Evolutionary conservation across 345 rosid genomes (phyloP).

Genomic region (Tarenaya hassleriana): DNA sequence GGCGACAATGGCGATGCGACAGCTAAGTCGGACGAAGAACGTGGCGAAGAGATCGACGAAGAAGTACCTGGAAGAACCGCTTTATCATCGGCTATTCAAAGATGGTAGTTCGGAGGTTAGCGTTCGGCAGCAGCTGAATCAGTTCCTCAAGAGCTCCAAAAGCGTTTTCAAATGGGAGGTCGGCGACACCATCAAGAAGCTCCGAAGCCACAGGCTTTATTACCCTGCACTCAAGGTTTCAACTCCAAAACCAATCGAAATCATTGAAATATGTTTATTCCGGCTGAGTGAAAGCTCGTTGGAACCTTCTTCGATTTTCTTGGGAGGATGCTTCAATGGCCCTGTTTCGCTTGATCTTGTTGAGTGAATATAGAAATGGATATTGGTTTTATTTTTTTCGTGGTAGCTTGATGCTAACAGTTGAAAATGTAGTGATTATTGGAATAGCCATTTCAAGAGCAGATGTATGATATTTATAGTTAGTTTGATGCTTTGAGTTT

Average conservation of each 20-base stretch:
- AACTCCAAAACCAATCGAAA: not conserved
- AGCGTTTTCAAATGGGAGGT: slow-evolving; percentile 97
- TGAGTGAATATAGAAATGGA: slow-evolving; percentile 8
- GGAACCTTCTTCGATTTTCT: not conserved
- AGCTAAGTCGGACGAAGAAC: slow-evolving; percentile 60
- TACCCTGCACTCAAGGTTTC: slow-evolving; percentile 83
- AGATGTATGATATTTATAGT: not conserved
- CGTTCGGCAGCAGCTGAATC: slow-evolving; percentile 66
- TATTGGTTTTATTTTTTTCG: not conserved
- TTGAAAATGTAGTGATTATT: not conserved
- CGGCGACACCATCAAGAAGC: slow-evolving; percentile 76
- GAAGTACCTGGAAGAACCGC: slow-evolving; percentile 84
- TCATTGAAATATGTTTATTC: not conserved
- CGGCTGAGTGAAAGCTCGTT: not conserved
- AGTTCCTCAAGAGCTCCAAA: slow-evolving; percentile 72
- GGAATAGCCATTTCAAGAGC: not conserved
- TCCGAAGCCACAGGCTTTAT: slow-evolving; percentile 63
- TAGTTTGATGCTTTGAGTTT: not conserved
- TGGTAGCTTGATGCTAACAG: not conserved
- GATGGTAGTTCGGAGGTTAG: slow-evolving; percentile 61
- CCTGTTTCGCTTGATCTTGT: not conserved
- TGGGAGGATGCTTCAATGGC: not conserved
- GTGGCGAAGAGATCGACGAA: slow-evolving; percentile 65
- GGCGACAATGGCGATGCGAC: too few relatives aligned
- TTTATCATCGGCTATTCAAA: slow-evolving; percentile 61